phyloP scores from a whole-genome alignment of 2,329 filamentous ascomycete species.

The Penicillium thymicola region DNA sequence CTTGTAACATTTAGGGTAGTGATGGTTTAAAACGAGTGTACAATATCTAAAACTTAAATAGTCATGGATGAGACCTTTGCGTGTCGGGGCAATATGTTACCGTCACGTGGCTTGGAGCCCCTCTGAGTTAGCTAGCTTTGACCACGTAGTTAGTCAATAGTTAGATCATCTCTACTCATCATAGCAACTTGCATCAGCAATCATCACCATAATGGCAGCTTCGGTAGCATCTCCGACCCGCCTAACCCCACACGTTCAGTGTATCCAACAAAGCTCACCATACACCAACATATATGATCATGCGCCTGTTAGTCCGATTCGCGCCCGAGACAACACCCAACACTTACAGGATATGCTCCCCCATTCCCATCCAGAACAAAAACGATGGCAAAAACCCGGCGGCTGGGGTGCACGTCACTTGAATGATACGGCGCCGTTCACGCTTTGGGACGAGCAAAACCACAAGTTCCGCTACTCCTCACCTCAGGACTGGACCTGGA shows the following conservation, averaged over 20 bases:
- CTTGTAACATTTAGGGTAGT: not conserved
- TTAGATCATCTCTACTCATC: too few relatives aligned
- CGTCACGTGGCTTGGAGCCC: too few relatives aligned
- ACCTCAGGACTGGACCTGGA: conserved; percentile 2
- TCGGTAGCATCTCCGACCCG: too few relatives aligned
- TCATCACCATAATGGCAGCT: too few relatives aligned
- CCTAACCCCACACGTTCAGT: not conserved
- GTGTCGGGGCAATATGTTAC: too few relatives aligned
- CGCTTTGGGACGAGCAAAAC: conserved; percentile 7
- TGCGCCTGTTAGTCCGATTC: too few relatives aligned
- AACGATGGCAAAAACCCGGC: conserved; percentile 7
- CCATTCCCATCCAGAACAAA: conserved; percentile 8
- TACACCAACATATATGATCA: conserved; percentile 1
- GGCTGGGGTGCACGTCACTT: conserved; percentile 12
- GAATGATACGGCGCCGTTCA: conserved; percentile 11
- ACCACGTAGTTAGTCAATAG: too few relatives aligned
- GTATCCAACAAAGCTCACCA: conserved; percentile 2
- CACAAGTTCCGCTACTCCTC: conserved; percentile 5
- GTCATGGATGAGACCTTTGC: too few relatives aligned
- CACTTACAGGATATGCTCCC: not conserved
- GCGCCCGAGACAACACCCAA: too few relatives aligned
- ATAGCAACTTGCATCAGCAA: too few relatives aligned
- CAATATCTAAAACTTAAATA: too few relatives aligned
- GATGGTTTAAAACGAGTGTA: not conserved
- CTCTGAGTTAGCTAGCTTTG: too few relatives aligned